phyloP scores from a whole-genome alignment of 208 protist genomes.

The Trypanosoma cruzi region DNA sequence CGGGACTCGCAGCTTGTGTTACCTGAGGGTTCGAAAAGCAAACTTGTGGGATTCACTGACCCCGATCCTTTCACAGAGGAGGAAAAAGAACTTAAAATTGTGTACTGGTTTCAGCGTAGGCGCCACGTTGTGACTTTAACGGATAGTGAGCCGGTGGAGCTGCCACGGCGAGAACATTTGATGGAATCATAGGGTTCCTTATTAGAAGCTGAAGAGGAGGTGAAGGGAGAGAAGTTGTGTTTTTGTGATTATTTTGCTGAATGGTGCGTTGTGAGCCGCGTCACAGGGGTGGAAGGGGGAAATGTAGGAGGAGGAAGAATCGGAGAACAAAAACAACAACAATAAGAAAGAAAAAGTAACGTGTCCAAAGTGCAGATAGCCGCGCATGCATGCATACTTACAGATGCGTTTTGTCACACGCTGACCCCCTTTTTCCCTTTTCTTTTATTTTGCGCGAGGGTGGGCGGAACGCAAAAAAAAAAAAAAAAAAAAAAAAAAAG shows the following conservation, averaged over 20 bases:
- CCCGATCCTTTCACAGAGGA: constrained; percentile 87
- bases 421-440: too few species aligned
- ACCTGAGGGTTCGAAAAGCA: constrained; percentile 66
- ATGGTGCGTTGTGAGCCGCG: neutral
- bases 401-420: too few species aligned
- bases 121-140: constrained; percentile 68
- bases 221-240: constrained; percentile 13
- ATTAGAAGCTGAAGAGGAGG: neutral
- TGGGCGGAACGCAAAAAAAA: neutral
- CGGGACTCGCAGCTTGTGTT: constrained; percentile 77
- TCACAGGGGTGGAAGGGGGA: too few species aligned
- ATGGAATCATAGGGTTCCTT: neutral
- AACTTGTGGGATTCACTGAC: constrained; percentile 84
- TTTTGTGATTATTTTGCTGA: neutral
- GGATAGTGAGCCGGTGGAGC: constrained; percentile 69
- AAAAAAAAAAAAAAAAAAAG: constrained; percentile 18
- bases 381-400: too few species aligned
- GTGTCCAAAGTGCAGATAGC: too few species aligned
- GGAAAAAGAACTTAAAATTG: constrained; percentile 79
- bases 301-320: too few species aligned
- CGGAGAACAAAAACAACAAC: too few species aligned
- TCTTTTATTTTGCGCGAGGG: too few species aligned
- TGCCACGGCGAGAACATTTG: constrained; percentile 77
- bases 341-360: too few species aligned
- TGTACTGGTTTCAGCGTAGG: constrained; percentile 84